A percentile compares a stretch with the other conserved stretches of the same genome.
Evolutionary conservation across 306 rosid species (phyloP).

Genomic region (Senna siamea): DNA sequence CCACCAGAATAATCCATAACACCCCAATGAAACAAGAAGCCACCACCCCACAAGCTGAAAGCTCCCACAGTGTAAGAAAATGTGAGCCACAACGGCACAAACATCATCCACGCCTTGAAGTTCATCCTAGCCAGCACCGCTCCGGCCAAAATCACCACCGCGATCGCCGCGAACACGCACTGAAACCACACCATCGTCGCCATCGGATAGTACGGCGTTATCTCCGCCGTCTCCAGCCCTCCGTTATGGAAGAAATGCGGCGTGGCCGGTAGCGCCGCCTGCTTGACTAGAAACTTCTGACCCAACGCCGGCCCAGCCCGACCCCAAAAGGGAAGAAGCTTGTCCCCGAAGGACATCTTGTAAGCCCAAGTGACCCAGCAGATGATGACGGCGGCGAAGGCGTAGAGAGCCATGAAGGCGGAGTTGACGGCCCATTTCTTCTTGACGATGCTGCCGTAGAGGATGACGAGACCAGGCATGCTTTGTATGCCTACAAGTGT

Average conservation of each 20-base stretch:
- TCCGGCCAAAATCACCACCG: constrained; percentile 51
- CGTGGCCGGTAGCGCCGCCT: constrained; percentile 38
- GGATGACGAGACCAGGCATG: constrained; percentile 66
- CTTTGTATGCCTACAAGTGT: constrained; percentile 65
- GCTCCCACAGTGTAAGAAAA: constrained; percentile 61
- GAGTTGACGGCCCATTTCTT: constrained; percentile 70
- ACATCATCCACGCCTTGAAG: constrained; percentile 66
- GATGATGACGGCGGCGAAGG: constrained; percentile 48
- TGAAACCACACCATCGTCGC: constrained; percentile 70
- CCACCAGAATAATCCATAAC: constrained; percentile 76
- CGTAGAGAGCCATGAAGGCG: constrained; percentile 62
- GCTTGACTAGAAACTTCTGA: constrained; percentile 39
- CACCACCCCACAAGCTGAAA: constrained; percentile 66
- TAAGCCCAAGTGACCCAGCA: constrained; percentile 63
- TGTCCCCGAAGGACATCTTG: constrained; percentile 57
- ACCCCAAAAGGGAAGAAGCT: constrained; percentile 58
- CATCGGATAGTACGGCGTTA: constrained; percentile 51
- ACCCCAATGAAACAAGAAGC: constrained; percentile 66
- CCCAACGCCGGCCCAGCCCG: constrained; percentile 55
- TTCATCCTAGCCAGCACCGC: constrained; percentile 57
- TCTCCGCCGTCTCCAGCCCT: not conserved
- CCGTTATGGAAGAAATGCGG: constrained; percentile 4
- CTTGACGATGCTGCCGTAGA: constrained; percentile 66
- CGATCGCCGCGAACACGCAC: constrained; percentile 52
- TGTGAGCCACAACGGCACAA: constrained; percentile 62